Base-by-base conservation (phyloP, 164 flowering plant species). In the Dillenia turbinata region DNA sequence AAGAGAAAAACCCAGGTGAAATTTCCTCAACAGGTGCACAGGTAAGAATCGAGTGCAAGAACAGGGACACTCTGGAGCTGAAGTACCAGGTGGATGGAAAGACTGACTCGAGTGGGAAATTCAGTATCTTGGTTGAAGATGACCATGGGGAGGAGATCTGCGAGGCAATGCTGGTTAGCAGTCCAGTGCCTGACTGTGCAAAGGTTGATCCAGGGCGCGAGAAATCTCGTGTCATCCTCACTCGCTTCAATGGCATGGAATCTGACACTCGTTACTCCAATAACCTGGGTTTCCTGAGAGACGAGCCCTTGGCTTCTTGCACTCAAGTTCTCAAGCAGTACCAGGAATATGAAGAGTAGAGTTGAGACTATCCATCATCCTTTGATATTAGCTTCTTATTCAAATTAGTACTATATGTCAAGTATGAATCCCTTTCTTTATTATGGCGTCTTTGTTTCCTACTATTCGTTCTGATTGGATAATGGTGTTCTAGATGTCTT, bases 21-120 rank as follows among this genome's bases (percentile, higher is more conserved):
- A 19, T 19, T 19, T 19, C 22, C 33, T 59, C 0, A 3, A 9
- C 60, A 86, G 91, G 88, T 69, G 96, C 92, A 12, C 73, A 57
- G 72, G 90, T 89, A 10, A 80, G 58, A 52, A 66, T 87, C 17
- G 85, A 78, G 62, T 87, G 96, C 89, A 70, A 53, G 55, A 74
- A 77, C 69, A 79, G 82, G 69, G 57, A 66, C 14, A 66, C 75
- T 1, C 47, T 56, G 63, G 40, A 71, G 22, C 3, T 72, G 53
- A 44, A 65, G 5, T 84, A 67, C 80, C 77, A 57, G 48, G 52
- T 50, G n/a, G 84, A 88, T 9, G 82, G 69, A 0, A 54, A 51
- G 10, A 86, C 94, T 0, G 85, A 87, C 65, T 44, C 69, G 1
- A 69, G 69, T 0, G 97, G 97, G 9, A 66, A 69, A 13, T 90